Base-by-base conservation (phyloP, 2,329 filamentous ascomycete species). In the Purpureocillium lavendulum region DNA sequence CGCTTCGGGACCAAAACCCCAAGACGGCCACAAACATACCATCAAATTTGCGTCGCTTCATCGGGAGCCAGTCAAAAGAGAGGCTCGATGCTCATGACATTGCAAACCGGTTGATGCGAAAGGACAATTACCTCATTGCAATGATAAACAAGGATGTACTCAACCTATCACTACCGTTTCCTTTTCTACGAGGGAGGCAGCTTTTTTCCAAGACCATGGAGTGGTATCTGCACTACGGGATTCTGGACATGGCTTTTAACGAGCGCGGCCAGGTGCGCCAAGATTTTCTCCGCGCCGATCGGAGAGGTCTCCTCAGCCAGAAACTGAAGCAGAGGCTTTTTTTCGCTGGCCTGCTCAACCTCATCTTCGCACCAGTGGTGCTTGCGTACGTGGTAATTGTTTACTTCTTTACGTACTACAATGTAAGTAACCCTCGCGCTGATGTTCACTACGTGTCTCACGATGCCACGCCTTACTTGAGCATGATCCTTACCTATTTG, bases 121-220 rank as follows among this genome's bases (percentile, higher is more conserved):
- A 87, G 55, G 90, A 96, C 46, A 98, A 98, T 55, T 98, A 96
- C 53, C 76, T 96, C 46, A 96, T 98, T 52, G 92, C 92, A 4
- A 71, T 98, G 53, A 87, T 97, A 65, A 98, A 98, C 69, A 97
- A 98, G 60, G 92, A 97, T 45, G 78, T 97, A 30, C 64, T 98
- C 32, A 82, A 98, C 55, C 69, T 97, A 34, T 88, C 85, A 0
- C 73, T 96, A 3, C 87, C 87, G 2, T 62, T 98, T 2, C 92
- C 92, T 0, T 89, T 96, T 46, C 54, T 96, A 2, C 76, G 81
- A 30, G 80, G 80, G 33, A 77, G 84, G 16, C 86, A 90, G 47
- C 70, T 95, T 39, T 90, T 96, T 54, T 96, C 92, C 1, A 82
- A 83, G 50, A 94, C 87, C 1, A 72, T 97, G 45, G 84, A 94